Conservation (phyloP, 768 basidiomycete species). For the Mycena indigotica region DNA sequence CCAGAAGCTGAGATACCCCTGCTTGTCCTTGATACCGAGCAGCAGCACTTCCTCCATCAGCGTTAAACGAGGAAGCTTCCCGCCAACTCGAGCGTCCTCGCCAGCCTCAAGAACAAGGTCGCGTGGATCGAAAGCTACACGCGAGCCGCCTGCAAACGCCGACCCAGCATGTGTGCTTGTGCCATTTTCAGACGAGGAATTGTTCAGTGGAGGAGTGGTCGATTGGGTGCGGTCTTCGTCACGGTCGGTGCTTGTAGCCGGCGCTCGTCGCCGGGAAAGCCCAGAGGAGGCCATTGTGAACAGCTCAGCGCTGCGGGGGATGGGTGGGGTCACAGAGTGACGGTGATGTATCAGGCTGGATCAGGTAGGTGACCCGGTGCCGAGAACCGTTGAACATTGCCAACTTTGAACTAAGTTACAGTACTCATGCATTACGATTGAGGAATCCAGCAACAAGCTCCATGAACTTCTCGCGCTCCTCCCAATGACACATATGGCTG, state of each 20-base stretch:
- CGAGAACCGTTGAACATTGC: no score
- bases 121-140: conserved; percentile 91
- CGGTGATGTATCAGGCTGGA: no score
- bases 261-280: conserved; percentile 13
- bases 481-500: conserved; percentile 36
- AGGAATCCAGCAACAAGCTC: conserved; percentile 32
- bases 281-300: not conserved
- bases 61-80: conserved; percentile 82
- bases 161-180: conserved; percentile 61
- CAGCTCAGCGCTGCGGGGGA: not conserved
- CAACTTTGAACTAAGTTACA: not conserved
- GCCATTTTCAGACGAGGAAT: conserved; percentile 14
- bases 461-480: conserved; percentile 37
- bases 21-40: conserved; percentile 94
- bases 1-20: conserved; percentile 98
- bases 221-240: conserved; percentile 1
- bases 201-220: no score
- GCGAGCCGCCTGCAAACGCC: conserved; percentile 83
- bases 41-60: conserved; percentile 97
- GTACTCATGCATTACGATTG: not conserved
- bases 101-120: conserved; percentile 75
- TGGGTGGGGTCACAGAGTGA: no score
- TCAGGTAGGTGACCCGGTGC: no score
- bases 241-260: conserved; percentile 3
- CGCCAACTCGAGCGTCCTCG: conserved; percentile 64